phyloP scores from a whole-genome alignment of 495 filamentous ascomycete genomes.

The Wilcoxina mikolae region DNA sequence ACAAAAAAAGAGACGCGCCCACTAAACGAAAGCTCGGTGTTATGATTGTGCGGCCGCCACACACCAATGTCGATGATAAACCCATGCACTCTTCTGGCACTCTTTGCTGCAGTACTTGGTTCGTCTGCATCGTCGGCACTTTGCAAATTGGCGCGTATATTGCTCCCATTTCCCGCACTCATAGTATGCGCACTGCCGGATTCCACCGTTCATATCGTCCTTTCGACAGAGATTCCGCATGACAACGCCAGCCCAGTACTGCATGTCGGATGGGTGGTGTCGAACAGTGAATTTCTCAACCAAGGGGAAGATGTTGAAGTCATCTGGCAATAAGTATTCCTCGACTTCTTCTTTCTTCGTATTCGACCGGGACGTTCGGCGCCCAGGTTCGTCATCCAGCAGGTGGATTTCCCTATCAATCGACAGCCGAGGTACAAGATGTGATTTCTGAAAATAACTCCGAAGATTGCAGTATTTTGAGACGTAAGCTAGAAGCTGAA shows the following conservation, averaged over 20 bases:
- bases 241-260: conserved; percentile 97
- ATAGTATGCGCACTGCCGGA: conserved; percentile 93
- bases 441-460: conserved; percentile 85
- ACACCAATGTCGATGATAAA: conserved; percentile 95
- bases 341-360: conserved; percentile 51
- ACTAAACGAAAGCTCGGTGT: background rate
- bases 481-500: conserved; percentile 94
- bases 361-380: conserved; percentile 15
- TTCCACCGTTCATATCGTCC: conserved; percentile 83
- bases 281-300: conserved; percentile 97
- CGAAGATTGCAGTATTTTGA: conserved; percentile 96
- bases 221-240: conserved; percentile 98
- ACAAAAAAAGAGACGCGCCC: background rate
- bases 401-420: conserved; percentile 71
- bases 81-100: conserved; percentile 97
- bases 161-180: conserved; percentile 97
- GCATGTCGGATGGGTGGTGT: conserved; percentile 90
- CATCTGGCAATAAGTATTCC: conserved; percentile 81
- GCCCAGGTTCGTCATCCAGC: conserved; percentile 46
- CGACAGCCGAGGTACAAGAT: conserved; percentile 83
- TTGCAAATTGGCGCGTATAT: conserved; percentile 89
- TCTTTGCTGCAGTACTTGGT: conserved; percentile 99
- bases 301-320: conserved; percentile 94
- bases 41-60: conserved; percentile 44
- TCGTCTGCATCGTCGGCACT: conserved; percentile 86